Conservation (phyloP, 495 filamentous ascomycete genomes). For the Penicillium riverlandense region DNA sequence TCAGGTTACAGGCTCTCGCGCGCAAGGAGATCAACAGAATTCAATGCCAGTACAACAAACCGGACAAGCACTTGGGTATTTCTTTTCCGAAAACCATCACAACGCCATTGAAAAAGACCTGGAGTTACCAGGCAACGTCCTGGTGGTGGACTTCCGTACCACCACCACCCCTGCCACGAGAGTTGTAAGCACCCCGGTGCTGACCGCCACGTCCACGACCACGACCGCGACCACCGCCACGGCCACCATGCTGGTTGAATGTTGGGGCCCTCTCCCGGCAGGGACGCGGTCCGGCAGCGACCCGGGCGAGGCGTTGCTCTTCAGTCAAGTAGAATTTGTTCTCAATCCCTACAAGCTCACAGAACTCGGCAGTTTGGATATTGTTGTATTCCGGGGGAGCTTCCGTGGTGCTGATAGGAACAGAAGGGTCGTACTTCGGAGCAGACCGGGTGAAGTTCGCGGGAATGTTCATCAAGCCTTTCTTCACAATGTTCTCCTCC, state of each 20-base stretch:
- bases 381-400: constrained; percentile 74
- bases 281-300: constrained; percentile 24
- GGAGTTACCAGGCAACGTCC: no score
- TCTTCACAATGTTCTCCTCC: constrained; percentile 57
- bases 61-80: no score
- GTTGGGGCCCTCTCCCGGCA: constrained; percentile 1
- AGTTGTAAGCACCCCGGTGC: no score
- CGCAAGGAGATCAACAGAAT: no score
- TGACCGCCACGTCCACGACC: constrained; percentile 14
- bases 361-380: constrained; percentile 72
- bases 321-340: constrained; percentile 69
- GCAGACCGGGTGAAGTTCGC: constrained; percentile 72
- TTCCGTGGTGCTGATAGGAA: constrained; percentile 26
- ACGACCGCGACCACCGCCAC: constrained; percentile 11
- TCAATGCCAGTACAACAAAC: no score
- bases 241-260: background rate
- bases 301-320: constrained; percentile 54
- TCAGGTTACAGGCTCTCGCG: no score
- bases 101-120: no score
- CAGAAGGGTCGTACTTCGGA: constrained; percentile 50
- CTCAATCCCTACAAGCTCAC: constrained; percentile 64
- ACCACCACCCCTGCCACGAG: no score
- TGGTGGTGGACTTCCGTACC: no score
- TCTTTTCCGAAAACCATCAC: no score
- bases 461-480: constrained; percentile 57